Evolutionary conservation across 2,329 filamentous ascomycete genomes (phyloP), one percentile per base, ranked within the genome.

Genomic region (Curvularia lunata): DNA sequence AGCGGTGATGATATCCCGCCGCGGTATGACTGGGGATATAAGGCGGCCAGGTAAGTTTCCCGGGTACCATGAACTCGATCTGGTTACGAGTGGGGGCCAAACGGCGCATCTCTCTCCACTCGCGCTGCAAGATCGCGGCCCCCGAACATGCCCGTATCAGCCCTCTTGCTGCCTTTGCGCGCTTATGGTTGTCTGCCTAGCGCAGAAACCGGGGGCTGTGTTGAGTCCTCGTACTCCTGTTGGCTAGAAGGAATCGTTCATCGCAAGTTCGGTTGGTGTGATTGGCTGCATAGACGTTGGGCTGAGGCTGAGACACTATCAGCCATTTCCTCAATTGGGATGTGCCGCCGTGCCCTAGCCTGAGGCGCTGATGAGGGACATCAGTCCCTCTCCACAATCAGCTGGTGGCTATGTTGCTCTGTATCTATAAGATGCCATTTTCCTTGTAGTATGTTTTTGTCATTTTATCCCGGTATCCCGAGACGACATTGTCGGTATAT

Each of bases 291-390:
- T 21, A 32, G 23, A 32, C 30, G 19, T 38, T 42, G 32, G 43
- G 56, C 52, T 53, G 66, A 63, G 62, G 65, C 65, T 69, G 62
- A 67, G 61, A 58, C 59, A 55, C 58, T 46, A 42, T 61, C 48
- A 59, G 50, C 63, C 64, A 64, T 68, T 67, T 52, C 37, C 66
- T 63, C 47, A 53, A 63, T 66, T 38, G 40, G 57, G 64, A 45
- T 51, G 21, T 37, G 25, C 59, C 45, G 48, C 42, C 28, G 28
- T 30, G 59, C 53, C 48, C 54, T 61, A 55, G 58, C 46, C 49
- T 60, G 56, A 57, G 43, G 32, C 23, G 32, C 13, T n/a, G 32
- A n/a, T 18, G 46, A 37, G 13, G 46, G 32, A 48, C 10, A n/a
- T 18, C 13, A 54, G 43, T 41, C 58, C 54, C 43, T 48, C 46